Evolutionary conservation across 805 yeast genomes (phyloP).

Genomic region (Cyberlindnera subsufficiens): DNA sequence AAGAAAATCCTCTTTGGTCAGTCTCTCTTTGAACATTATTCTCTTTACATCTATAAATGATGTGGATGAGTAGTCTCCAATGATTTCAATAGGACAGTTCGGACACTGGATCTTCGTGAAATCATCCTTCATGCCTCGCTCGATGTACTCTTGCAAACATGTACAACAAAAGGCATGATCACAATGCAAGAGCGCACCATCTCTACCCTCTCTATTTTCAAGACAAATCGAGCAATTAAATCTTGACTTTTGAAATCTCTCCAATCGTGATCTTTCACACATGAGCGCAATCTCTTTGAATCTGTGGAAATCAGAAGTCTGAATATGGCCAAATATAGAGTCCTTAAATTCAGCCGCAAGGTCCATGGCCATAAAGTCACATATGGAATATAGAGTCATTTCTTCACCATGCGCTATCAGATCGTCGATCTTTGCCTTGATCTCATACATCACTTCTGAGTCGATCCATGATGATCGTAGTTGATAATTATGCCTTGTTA

Average conservation of each 20-base stretch:
- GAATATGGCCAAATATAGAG: neutral
- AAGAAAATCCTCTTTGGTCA: constrained; percentile 31
- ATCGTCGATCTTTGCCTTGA: neutral
- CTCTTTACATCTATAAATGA: constrained; percentile 28
- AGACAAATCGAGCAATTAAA: constrained; percentile 56
- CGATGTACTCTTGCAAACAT: constrained; percentile 40
- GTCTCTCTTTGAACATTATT: constrained; percentile 34
- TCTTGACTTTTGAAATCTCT: constrained; percentile 30
- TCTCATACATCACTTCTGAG: neutral
- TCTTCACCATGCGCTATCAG: neutral
- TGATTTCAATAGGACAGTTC: constrained; percentile 29
- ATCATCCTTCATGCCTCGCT: constrained; percentile 2
- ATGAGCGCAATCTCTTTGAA: constrained; percentile 10
- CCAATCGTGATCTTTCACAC: constrained; percentile 19
- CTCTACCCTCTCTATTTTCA: constrained; percentile 38
- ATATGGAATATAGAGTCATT: constrained; percentile 5
- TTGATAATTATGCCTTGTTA: neutral
- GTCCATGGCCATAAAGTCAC: neutral
- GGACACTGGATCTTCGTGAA: constrained; percentile 49
- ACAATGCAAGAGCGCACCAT: constrained; percentile 35
- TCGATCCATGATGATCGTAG: neutral
- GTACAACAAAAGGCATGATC: constrained; percentile 42
- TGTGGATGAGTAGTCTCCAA: constrained; percentile 16
- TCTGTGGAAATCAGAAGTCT: neutral
- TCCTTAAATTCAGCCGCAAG: neutral